These are phyloP conservation scores for Wallemia mellicola DNA, from an alignment of 1,284 basidiomycete species.

Conservation along the genomic window DNA sequence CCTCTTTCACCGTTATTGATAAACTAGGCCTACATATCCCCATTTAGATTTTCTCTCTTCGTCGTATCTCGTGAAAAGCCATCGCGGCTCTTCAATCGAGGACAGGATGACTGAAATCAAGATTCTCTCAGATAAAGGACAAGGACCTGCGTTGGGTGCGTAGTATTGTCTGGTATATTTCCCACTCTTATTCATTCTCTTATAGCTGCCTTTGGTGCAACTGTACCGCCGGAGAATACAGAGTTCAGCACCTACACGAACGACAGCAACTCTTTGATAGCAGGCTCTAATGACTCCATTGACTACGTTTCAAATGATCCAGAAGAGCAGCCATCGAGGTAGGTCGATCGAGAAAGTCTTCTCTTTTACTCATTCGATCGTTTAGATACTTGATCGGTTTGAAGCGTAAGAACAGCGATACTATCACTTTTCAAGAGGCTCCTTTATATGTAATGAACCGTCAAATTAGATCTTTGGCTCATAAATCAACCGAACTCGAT, in stretches of 20 bases:
- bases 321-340: background rate
- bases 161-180: too few species aligned
- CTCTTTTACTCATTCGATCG: background rate
- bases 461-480: background rate
- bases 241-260: too few species aligned
- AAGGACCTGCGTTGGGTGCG: background rate
- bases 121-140: background rate
- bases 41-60: too few species aligned
- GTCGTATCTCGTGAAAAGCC: background rate
- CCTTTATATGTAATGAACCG: constrained; percentile 13
- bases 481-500: constrained; percentile 1
- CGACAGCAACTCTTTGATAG: too few species aligned
- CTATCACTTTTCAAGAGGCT: background rate
- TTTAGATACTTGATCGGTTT: background rate
- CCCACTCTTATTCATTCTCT: too few species aligned
- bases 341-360: background rate
- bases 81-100: background rate
- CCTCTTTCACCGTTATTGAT: too few species aligned
- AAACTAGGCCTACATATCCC: too few species aligned
- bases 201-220: too few species aligned
- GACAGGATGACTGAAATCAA: background rate
- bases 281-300: too few species aligned
- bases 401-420: background rate
- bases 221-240: too few species aligned
- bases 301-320: too few species aligned